Evolutionary conservation across 257 asterid genomes (phyloP), one percentile per base, ranked within the genome.

Genomic region (Scutellaria galericulata): DNA sequence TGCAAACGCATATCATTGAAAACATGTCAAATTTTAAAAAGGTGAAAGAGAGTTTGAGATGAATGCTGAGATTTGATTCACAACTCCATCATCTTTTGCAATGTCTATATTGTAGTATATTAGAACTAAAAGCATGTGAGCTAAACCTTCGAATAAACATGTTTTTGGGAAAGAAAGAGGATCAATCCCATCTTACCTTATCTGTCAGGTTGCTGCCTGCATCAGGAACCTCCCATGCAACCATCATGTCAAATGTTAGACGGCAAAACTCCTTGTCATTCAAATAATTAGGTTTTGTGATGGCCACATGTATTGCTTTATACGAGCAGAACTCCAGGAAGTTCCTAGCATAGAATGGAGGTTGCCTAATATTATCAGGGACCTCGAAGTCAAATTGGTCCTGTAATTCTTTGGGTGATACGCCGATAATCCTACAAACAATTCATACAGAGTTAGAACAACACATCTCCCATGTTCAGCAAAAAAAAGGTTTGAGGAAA

Each of bases 181-280:
- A 53, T 52, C 66, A 71, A 50, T 68, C 71, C 63, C 70, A 70
- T 76, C 88, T 70, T 78, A 92, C 96, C 12, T 64, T 60, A 75
- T 83, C 82, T 41, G 75, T 74, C 54, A 63, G 78, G 67, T 77
- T 80, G 78, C 70, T 83, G 48, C 82, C 87, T 58, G 70, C 81
- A 61, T 82, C 88, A 61, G 96, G 93, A 65, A 66, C 86, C 82
- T 92, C 98, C 98, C 98, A 92, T 52, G 98, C 97, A 60, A 90
- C 83, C 98, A 92, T 92, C 96, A 92, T 90, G 77, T 92, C 98
- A 79, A 88, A 92, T 74, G 86, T 85, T 73, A 90, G 84, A 51
- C 85, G 84, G 48, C 90, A 86, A 77, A 92, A 92, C 55, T 88
- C 91, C 77, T 81, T 87, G 75, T 87, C 83, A 18, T 83, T 83